phyloP scores from a whole-genome alignment of 225 moss, liverwort and hornwort species.

The Sphagnum contortum region DNA sequence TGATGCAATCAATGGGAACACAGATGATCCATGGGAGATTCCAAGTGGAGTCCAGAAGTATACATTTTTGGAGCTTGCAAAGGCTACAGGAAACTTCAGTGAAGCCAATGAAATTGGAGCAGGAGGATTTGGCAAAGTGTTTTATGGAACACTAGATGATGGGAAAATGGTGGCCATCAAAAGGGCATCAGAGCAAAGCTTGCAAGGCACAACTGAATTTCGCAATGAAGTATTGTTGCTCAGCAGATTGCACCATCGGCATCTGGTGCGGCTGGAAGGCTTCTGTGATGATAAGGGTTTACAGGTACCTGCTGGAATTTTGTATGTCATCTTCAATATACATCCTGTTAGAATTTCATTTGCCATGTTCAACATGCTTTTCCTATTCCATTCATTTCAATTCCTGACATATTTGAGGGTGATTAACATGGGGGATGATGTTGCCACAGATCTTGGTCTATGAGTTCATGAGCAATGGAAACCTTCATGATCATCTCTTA shows the following conservation, averaged over 20 bases:
- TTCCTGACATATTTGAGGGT: neutral
- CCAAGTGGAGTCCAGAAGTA: slow-evolving; percentile 51
- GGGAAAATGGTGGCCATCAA: slow-evolving; percentile 75
- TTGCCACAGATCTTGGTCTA: slow-evolving; percentile 66
- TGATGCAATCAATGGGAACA: no score
- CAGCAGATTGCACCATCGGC: slow-evolving; percentile 79
- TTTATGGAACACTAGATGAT: slow-evolving; percentile 44
- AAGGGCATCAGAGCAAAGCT: slow-evolving; percentile 46
- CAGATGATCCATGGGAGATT: slow-evolving; percentile 16
- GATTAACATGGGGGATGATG: neutral
- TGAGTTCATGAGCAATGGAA: slow-evolving; percentile 82
- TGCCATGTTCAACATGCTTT: neutral
- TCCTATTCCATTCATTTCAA: neutral
- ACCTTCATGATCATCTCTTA: slow-evolving; percentile 51
- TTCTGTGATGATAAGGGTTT: slow-evolving; percentile 72
- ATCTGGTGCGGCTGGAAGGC: slow-evolving; percentile 75
- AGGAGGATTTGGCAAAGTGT: slow-evolving; percentile 53
- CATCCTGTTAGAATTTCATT: neutral
- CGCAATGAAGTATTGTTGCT: slow-evolving; percentile 73
- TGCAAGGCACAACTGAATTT: slow-evolving; percentile 70
- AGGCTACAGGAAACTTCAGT: slow-evolving; percentile 57
- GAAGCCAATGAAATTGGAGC: slow-evolving; percentile 38
- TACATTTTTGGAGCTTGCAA: slow-evolving; percentile 50
- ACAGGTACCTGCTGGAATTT: slow-evolving; percentile 17
- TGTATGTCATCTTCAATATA: no score